Evolutionary conservation across 202 grass and related monocot genomes (phyloP), one percentile per base, ranked within the genome.

Genomic region (Bolboschoenoplectus hybrid): DNA sequence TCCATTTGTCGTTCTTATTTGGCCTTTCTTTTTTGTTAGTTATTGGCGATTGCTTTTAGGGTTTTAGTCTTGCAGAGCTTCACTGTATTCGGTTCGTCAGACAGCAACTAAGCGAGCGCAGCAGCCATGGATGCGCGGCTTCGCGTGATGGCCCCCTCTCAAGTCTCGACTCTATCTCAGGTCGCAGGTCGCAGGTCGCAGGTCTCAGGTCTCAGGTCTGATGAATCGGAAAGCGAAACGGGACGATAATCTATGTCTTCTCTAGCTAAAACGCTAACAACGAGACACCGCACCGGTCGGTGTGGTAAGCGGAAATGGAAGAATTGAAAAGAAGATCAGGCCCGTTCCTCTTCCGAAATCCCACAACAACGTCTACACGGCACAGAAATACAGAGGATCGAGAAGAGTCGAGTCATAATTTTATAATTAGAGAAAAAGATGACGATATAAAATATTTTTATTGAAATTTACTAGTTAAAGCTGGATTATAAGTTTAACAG

Each of bases 1-100:
- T 98, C 93, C 93, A 95, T 98, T 50, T 32, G 36, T 76, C 16
- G 8, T 34, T 51, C 2, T 74, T 74, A 39, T 57, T 76, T 53
- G 1, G 12, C 16, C 17, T 76, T 76, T 78, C 17, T 17, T 56
- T 77, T 13, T 36, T 17, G 16, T 36, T 53, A 39, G 40, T 40
- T 38, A 39, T 17, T 36, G 47, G 72, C 51, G 74, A 56, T 79
- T 43, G 53, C 4, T 76, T 70, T 41, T 79, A 60, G 75, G 75
- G 75, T 41, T 79, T 76, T 53, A 76, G 9, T 76, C 5, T 1
- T 76, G 6, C 20, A 71, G 66, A 43, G 38, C 2, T 56, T 76
- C 16, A 19, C 16, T n/a, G 3, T 16, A 3, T 76, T 14, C 9
- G 52, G 20, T 32, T 70, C 39, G 47, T 53, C 7, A 44, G 36